Evolutionary conservation across 1,284 basidiomycete species (phyloP), one percentile per base, ranked within the genome.

Genomic region (Phaffia rhodozyma): DNA sequence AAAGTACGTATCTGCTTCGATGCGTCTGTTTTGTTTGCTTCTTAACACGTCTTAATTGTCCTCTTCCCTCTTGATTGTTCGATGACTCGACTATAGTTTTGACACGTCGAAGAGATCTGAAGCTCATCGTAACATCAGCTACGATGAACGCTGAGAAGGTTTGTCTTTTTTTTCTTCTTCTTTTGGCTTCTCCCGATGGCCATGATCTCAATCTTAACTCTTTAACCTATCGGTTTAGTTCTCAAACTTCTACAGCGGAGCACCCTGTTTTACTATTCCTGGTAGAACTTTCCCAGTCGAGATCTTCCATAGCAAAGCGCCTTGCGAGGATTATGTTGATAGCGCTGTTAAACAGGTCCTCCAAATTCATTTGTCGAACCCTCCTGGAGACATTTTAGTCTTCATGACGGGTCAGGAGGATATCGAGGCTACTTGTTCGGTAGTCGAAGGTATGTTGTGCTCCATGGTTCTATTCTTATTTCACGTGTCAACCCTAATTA

Each of bases 341-440:
- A 86, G 88, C 67, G 89, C 96, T 0, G 93, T 99, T 68, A 98
- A 97, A 78, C 93, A 98, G 76, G 88, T 97, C 7, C 80, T 98
- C 9, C 89, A 94, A 71, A 97, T 99, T 60, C 96, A 98, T 73
- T 79, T 98, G 29, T 91, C 92, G 0, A 82, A 88, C 23, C 91
- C 92, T n/a, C 84, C 84, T 0, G 96, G 96, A 5, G 96, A 98
- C 77, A 90, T 98, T 63, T 80, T 99, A 48, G 91, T 98, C 20
- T 99, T 99, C 76, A 98, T 98, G 94, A 99, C 96, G 30, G 96
- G 96, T 62, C 96, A 98, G 76, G 96, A 99, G 76, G 96, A 99
- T 74, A 99, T 99, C 67, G 91, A 97, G 75, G 81, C 91, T 51
- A 96, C 91, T 1, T 96, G 91, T 72, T 86, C 89, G 70, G 91